Evolutionary conservation across 306 rosid genomes (phyloP).

Genomic region (Acacia confusa): DNA sequence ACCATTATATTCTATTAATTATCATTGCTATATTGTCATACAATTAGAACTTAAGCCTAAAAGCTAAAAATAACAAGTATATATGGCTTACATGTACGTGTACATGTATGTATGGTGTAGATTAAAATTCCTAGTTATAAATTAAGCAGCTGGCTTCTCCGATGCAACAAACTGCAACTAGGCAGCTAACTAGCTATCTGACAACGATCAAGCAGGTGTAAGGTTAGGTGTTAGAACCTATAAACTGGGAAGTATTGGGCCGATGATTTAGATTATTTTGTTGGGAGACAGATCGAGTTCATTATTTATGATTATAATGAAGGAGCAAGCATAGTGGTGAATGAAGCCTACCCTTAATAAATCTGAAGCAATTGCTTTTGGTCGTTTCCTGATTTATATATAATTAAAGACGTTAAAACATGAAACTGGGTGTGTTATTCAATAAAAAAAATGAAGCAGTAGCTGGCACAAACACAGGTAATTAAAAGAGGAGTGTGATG

Average conservation of each 20-base stretch:
- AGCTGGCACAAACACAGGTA: conserved; percentile 31
- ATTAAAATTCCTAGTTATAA: not conserved
- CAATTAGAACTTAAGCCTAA: not conserved
- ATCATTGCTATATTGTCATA: not conserved
- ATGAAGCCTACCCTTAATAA: not conserved
- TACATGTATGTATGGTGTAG: not conserved
- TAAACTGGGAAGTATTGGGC: not conserved
- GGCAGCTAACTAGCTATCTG: not conserved
- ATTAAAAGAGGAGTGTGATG: conserved; percentile 39
- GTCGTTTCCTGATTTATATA: conserved; percentile 28
- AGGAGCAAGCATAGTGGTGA: not conserved
- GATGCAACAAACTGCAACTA: not conserved
- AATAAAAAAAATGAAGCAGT: conserved; percentile 23
- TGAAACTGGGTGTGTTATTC: conserved; percentile 30
- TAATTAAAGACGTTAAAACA: conserved; percentile 13
- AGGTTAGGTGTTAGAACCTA: not conserved
- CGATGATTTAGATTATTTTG: not conserved
- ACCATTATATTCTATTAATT: not conserved
- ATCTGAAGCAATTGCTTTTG: conserved; percentile 5
- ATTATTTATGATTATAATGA: not conserved
- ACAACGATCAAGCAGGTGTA: not conserved
- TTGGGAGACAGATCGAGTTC: not conserved
- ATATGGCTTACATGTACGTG: not conserved
- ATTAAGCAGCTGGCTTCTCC: not conserved
- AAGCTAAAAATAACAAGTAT: not conserved